Evolutionary conservation across 306 rosid species (phyloP).

Genomic region (Albizia julibrissin): DNA sequence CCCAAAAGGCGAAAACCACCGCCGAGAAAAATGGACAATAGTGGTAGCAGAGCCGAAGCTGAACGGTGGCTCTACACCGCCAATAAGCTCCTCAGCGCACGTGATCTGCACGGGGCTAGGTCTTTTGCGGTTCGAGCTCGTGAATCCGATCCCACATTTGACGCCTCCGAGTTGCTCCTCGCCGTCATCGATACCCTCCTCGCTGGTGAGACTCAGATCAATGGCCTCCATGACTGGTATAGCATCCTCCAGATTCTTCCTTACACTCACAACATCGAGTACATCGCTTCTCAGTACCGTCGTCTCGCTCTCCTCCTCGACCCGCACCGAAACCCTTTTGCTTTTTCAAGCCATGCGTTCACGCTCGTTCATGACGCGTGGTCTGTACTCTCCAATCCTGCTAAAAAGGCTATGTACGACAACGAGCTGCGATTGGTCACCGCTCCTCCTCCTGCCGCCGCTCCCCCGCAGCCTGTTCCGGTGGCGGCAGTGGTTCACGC

Average conservation of each 20-base stretch:
- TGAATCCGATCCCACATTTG: conserved; percentile 76
- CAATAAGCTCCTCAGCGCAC: conserved; percentile 69
- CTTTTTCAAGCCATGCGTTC: conserved; percentile 69
- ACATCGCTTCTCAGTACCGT: conserved; percentile 72
- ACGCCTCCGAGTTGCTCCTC: conserved; percentile 62
- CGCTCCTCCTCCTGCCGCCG: conserved; percentile 28
- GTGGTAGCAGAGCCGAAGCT: conserved; percentile 66
- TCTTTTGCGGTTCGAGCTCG: conserved; percentile 86
- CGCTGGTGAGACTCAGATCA: conserved; percentile 68
- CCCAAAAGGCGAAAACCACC: neutral
- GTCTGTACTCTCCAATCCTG: conserved; percentile 65
- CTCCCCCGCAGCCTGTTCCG: conserved; percentile 36
- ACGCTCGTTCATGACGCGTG: conserved; percentile 78
- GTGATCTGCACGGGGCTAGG: conserved; percentile 76
- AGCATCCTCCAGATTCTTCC: conserved; percentile 63
- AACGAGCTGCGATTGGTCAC: conserved; percentile 50
- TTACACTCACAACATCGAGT: conserved; percentile 64
- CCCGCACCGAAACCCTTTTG: conserved; percentile 59
- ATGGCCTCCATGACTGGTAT: conserved; percentile 63
- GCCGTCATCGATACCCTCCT: conserved; percentile 79
- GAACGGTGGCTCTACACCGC: conserved; percentile 86
- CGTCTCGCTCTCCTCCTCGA: conserved; percentile 72
- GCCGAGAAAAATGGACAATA: conserved; percentile 37
- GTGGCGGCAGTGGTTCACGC: conserved; percentile 5
- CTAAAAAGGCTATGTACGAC: conserved; percentile 64